Evolutionary conservation across 345 rosid genomes (phyloP).

Genomic region (Eucalyptus grandis): DNA sequence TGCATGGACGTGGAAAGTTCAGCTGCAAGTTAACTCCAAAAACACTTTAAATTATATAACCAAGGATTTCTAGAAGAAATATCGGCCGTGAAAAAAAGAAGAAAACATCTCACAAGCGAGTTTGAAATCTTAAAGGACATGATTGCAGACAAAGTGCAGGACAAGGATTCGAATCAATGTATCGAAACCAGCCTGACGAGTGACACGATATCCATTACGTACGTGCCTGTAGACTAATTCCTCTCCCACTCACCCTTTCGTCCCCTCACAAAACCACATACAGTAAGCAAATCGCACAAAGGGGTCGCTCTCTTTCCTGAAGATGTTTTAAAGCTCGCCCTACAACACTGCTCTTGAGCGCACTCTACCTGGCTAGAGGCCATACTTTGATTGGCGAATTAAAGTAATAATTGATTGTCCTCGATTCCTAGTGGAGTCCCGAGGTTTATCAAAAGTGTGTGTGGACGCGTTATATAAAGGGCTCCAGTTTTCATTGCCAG

Average conservation of each 20-base stretch:
- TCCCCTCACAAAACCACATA: background rate
- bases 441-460: background rate
- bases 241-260: background rate
- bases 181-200: background rate
- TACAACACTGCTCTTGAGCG: background rate
- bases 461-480: background rate
- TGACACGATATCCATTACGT: background rate
- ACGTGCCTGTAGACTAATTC: background rate
- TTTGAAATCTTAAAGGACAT: background rate
- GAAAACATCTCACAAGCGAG: background rate
- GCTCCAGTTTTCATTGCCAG: background rate
- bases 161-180: background rate
- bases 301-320: background rate
- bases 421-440: background rate
- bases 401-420: background rate
- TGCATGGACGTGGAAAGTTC: background rate
- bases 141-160: background rate
- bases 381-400: background rate
- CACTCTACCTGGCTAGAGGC: background rate
- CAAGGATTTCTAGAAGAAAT: background rate
- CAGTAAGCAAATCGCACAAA: background rate
- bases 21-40: background rate
- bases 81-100: background rate
- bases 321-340: background rate
- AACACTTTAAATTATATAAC: background rate